Evolutionary conservation across 805 yeast genomes (phyloP), one percentile per base, ranked within the genome.

Genomic region (Wickerhamia fluorescens): DNA sequence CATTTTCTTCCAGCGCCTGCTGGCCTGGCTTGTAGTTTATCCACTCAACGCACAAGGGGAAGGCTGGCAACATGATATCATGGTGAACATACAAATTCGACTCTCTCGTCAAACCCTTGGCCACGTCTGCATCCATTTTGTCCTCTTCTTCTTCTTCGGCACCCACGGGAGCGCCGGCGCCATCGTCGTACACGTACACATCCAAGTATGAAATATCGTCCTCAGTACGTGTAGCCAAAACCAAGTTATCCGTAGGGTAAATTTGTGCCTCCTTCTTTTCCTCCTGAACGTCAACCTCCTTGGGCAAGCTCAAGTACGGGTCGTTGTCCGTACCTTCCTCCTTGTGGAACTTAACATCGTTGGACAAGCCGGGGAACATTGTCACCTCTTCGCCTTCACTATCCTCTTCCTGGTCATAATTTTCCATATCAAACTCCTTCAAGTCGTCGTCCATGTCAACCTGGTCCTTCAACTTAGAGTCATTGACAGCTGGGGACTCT

Each of bases 41-140:
- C 97, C 97, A 89, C 57, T 92, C 98, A 19, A 88, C 88, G 53
- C 96, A 86, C 36, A 92, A 68, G 23, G 98, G 98, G 70, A 92
- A 89, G 2, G 96, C 82, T 1, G 98, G 98, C 37, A 92, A 69
- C 96, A 92, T 86, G 43, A 89, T 60, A 54, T 92, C 98, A 56
- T 92, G 98, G 52, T 92, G 98, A 28, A 89, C 92, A 49, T 92
- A 92, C 39, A 92, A 61, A 21, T 78, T 74, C 31, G 79, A 71
- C 27, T 75, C 92, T 61, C 94, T 72, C 22, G 71, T 70, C 46
- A 75, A 53, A 8, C 89, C 94, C 40, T 67, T 73, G 28, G 83
- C 82, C 10, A 76, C 84, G 51, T 79, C 85, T n/a, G 75, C 75
- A 46, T 81, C 88, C 20, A 59, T 47, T 36, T 69, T 68, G 45